Evolutionary conservation across 129 eudicot species (phyloP).

Genomic region (Pseudognaphalium luteoalbum): DNA sequence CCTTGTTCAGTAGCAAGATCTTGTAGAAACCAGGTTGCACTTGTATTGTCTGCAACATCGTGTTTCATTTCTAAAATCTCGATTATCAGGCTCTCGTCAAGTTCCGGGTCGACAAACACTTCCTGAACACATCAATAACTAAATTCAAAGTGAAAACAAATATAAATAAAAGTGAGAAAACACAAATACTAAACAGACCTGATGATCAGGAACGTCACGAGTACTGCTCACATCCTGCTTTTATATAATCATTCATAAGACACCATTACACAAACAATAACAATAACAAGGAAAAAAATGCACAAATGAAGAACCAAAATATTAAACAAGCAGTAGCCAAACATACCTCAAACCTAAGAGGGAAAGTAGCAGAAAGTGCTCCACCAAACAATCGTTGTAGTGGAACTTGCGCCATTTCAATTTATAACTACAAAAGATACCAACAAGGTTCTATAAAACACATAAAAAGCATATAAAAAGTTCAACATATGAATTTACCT

Average conservation of each 20-base stretch:
- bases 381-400: conserved; percentile 69
- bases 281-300: neutral
- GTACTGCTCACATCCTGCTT: conserved; percentile 72
- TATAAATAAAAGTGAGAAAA: neutral
- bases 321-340: neutral
- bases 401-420: conserved; percentile 42
- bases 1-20: conserved; percentile 92
- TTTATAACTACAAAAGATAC: neutral
- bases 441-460: neutral
- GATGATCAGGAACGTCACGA: conserved; percentile 94
- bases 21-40: conserved; percentile 92
- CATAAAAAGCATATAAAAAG: neutral
- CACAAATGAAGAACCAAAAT: neutral
- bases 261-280: neutral
- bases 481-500: too few relatives aligned
- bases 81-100: conserved; percentile 83
- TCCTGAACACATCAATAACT: conserved; percentile 45
- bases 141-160: neutral
- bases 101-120: conserved; percentile 72
- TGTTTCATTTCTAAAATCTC: conserved; percentile 74
- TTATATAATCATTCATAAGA: neutral
- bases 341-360: conserved; percentile 73
- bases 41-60: conserved; percentile 75
- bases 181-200: conserved; percentile 46
- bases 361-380: conserved; percentile 63